Evolutionary conservation across 75 land plant genomes (phyloP).

Genomic region (Pinus tabuliformis): DNA sequence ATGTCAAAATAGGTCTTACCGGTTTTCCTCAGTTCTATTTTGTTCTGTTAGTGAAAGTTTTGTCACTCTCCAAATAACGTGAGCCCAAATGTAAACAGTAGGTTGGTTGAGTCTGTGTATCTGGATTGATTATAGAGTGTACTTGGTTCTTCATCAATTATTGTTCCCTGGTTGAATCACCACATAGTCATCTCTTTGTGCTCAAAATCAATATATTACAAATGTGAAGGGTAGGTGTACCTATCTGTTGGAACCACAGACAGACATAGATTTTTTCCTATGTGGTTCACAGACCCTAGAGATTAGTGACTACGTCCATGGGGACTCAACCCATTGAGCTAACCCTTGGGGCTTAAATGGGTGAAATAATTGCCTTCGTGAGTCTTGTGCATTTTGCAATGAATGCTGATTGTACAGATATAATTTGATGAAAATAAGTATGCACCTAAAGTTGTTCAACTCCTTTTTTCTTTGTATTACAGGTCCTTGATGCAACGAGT

Average conservation of each 20-base stretch:
- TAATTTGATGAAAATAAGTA: not conserved
- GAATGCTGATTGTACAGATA: not conserved
- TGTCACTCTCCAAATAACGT: not conserved
- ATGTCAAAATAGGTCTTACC: not conserved
- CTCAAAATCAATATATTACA: not conserved
- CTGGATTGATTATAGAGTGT: not conserved
- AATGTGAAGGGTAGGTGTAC: not conserved
- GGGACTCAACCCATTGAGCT: too few species aligned
- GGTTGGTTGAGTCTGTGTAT: not conserved
- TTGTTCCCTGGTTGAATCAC: not conserved
- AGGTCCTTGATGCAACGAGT: conserved; percentile 91
- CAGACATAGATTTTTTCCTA: not conserved
- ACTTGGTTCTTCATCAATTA: not conserved
- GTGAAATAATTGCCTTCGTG: not conserved
- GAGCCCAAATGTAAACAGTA: not conserved
- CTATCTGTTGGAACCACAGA: too few species aligned
- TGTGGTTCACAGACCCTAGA: not conserved
- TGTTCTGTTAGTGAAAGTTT: not conserved
- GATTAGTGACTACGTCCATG: too few species aligned
- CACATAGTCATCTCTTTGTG: not conserved
- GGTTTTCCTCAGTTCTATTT: not conserved
- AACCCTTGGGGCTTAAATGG: not conserved
- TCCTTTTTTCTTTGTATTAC: conserved; percentile 2
- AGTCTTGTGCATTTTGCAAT: conserved; percentile 4
- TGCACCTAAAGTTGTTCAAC: not conserved